Evolutionary conservation across 768 basidiomycete genomes (phyloP).

Genomic region (Daedaleopsis sinensis): DNA sequence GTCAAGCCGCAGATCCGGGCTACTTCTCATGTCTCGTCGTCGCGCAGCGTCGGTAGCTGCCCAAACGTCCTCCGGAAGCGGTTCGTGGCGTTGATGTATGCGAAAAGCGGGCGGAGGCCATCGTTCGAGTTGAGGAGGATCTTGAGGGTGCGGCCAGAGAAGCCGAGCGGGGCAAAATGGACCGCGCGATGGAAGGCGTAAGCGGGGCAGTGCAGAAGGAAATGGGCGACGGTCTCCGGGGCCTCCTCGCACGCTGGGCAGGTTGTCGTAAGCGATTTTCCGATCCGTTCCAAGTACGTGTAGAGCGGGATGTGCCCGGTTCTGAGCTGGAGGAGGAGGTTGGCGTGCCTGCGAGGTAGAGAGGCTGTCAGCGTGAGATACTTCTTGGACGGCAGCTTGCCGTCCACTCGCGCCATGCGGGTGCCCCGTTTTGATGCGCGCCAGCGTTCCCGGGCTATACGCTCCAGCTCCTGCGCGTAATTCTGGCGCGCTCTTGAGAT

Average conservation of each 20-base stretch:
- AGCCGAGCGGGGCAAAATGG: not conserved
- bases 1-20: too few species aligned
- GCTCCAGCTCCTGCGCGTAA: slow-evolving; percentile 2
- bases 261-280: not conserved
- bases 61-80: not conserved
- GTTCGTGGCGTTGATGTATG: slow-evolving; percentile 13
- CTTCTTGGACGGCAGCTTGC: not conserved
- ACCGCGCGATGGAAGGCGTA: not conserved
- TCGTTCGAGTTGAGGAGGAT: slow-evolving; percentile 7
- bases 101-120: slow-evolving; percentile 5
- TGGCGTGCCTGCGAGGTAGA: not conserved
- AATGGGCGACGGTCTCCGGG: slow-evolving; percentile 24
- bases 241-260: slow-evolving; percentile 17
- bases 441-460: slow-evolving; percentile 19
- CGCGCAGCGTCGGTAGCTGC: too few species aligned
- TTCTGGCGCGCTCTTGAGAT: too few species aligned
- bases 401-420: not conserved
- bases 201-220: slow-evolving; percentile 22
- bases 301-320: slow-evolving; percentile 37
- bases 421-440: not conserved
- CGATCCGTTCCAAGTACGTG: slow-evolving; percentile 27
- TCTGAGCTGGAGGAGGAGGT: slow-evolving; percentile 33
- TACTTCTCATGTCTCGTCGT: too few species aligned
- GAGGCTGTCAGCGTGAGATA: not conserved
- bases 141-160: not conserved